phyloP scores from a whole-genome alignment of 495 filamentous ascomycete genomes.

The Venustampulla echinocandica region DNA sequence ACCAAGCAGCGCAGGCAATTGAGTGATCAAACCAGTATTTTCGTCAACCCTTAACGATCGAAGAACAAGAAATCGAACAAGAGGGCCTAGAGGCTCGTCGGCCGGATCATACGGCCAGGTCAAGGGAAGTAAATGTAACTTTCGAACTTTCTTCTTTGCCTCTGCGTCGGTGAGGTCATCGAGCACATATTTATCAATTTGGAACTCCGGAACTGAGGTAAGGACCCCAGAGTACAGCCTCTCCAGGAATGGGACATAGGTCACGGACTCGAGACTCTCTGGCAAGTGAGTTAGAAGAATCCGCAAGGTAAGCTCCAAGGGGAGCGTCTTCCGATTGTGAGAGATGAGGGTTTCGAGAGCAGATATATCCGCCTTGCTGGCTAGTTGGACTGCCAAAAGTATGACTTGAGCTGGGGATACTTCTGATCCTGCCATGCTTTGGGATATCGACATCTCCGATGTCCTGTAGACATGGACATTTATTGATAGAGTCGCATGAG shows the following conservation, averaged over 20 bases:
- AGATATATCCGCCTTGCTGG: constrained; percentile 48
- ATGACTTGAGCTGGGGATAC: constrained; percentile 44
- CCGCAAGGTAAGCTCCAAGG: constrained; percentile 59
- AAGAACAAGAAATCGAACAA: constrained; percentile 66
- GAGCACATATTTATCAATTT: constrained; percentile 51
- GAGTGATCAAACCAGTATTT: constrained; percentile 65
- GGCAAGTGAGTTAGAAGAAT: constrained; percentile 81
- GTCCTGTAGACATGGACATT: not conserved
- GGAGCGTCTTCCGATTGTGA: constrained; percentile 38
- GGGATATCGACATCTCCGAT: no score
- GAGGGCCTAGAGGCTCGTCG: constrained; percentile 41
- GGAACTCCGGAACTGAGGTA: constrained; percentile 15
- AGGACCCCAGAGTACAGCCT: constrained; percentile 22
- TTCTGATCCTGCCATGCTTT: constrained; percentile 13
- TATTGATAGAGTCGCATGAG: not conserved
- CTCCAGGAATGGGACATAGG: constrained; percentile 46
- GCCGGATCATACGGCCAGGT: constrained; percentile 36
- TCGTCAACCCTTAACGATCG: constrained; percentile 68
- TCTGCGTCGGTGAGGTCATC: constrained; percentile 53
- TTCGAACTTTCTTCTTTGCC: constrained; percentile 60
- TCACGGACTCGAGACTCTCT: constrained; percentile 57
- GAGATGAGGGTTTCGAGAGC: constrained; percentile 53
- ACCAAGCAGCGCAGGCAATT: constrained; percentile 60
- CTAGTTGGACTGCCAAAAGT: constrained; percentile 54
- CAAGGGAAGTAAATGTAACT: constrained; percentile 59